phyloP scores from a whole-genome alignment of 2,329 filamentous ascomycete genomes.

The Lachnellula subtilissima region DNA sequence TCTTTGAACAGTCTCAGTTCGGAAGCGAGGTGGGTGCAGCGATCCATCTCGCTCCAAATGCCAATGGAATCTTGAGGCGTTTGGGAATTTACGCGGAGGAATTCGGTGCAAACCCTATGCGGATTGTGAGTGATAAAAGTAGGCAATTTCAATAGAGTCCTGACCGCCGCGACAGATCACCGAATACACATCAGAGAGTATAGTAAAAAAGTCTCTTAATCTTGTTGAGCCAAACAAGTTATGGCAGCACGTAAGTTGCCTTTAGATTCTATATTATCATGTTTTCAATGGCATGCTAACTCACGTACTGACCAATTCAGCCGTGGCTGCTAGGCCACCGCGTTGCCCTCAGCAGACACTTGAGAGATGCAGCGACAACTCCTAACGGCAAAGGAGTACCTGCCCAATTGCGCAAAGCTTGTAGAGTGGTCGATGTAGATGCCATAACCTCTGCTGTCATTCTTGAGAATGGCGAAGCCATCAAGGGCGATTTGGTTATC shows the following conservation, averaged over 20 bases:
- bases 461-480: conserved; percentile 40
- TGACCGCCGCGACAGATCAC: conserved; percentile 24
- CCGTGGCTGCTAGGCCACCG: conserved; percentile 51
- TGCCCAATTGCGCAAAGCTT: conserved; percentile 38
- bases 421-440: conserved; percentile 42
- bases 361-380: conserved; percentile 44
- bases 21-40: conserved; percentile 55
- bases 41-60: conserved; percentile 58
- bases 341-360: conserved; percentile 45
- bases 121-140: not conserved
- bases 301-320: not conserved
- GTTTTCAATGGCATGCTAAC: not conserved
- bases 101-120: conserved; percentile 32
- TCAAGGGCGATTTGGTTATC: conserved; percentile 46
- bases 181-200: conserved; percentile 19
- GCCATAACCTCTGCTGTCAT: conserved; percentile 36
- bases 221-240: conserved; percentile 32
- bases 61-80: conserved; percentile 49
- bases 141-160: not conserved
- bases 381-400: conserved; percentile 32
- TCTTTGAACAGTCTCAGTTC: conserved; percentile 53
- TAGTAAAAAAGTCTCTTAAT: not conserved
- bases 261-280: not conserved
- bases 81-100: conserved; percentile 39
- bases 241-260: conserved; percentile 40